Base-by-base conservation (phyloP, 306 rosid genomes). In the Dryas alaskensis region DNA sequence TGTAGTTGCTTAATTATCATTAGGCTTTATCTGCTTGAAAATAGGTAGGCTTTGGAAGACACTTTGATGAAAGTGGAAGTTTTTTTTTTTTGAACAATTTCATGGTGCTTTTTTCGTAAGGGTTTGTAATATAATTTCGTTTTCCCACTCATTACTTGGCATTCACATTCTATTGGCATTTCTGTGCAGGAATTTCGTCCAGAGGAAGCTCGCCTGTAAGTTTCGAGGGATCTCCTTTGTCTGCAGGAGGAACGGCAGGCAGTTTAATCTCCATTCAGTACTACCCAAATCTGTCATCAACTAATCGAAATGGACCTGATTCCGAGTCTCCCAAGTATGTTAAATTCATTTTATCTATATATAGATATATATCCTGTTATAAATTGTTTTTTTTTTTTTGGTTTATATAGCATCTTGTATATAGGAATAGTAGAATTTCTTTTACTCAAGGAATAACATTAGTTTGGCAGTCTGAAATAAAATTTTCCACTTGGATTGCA, bases 281-380 rank as follows among this genome's bases (percentile, higher is more conserved):
- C 83, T 79, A 81, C 50, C 82, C 86, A 62, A 82, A 81, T 79
- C 89, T 86, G 45, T 81, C 86, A 67, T 81, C 90, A 67, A 79
- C 65, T 72, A 49, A 81, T 48, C 78, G 77, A 2, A 80, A 79
- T 67, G 86, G 83, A 58, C 87, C 87, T 65, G 81, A 81, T 79
- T 83, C 79, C 3, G 86, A 79, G 58, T 81, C 96, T 79, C 92
- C 82, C 50, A 85, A 85, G 93, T 89, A 84, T 78, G 96, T 82
- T 9, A 37, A 72, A 52, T 65, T 51, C 60, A 72, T n/a, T 19
- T 73, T 55, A 25, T 39, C 61, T 63, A 67, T 51, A 16, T 69
- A 70, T 62, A 70, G 54, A n/a, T 67, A 70, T 62, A 70, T 62
- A n/a, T 67, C 55, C 65, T 52, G 39, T 31, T 55, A 62, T 53